Evolutionary conservation across 306 rosid species (phyloP).

Genomic region (Acacia melanoxylon): DNA sequence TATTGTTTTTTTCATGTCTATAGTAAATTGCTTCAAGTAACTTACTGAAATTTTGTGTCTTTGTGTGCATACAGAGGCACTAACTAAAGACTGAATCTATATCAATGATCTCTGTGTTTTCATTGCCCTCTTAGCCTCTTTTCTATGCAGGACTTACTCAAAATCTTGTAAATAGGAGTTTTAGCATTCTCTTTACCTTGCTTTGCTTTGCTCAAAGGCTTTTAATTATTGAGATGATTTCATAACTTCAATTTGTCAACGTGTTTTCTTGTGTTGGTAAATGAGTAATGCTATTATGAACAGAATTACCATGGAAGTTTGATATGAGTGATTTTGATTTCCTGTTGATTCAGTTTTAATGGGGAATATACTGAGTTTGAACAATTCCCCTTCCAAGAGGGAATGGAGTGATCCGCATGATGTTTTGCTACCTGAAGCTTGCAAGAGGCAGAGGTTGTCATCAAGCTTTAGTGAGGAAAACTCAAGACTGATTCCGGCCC

Average conservation of each 20-base stretch:
- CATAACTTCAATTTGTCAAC: background rate
- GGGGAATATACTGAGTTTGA: conserved; percentile 36
- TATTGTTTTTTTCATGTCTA: background rate
- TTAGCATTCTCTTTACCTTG: background rate
- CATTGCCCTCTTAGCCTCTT: background rate
- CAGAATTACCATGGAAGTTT: conserved; percentile 19
- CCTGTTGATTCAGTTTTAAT: conserved; percentile 21
- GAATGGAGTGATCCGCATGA: conserved; percentile 8
- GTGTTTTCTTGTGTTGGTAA: conserved; percentile 5
- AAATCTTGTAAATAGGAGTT: background rate
- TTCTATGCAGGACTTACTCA: background rate
- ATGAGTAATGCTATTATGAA: background rate
- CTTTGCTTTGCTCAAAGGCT: background rate
- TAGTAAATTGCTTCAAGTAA: background rate
- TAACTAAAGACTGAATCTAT: background rate
- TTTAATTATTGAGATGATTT: background rate
- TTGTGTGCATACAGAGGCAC: background rate
- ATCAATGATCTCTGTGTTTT: background rate
- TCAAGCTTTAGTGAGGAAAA: conserved; percentile 29
- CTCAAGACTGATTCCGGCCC: conserved; percentile 37
- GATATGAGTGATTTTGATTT: conserved; percentile 8
- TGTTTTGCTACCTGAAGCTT: conserved; percentile 30
- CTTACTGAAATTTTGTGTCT: background rate
- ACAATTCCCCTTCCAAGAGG: conserved; percentile 30
- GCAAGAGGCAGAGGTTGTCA: conserved; percentile 41